Evolutionary conservation across 768 basidiomycete genomes (phyloP), one percentile per base, ranked within the genome.

Genomic region (Sporobolomyces pararoseus): DNA sequence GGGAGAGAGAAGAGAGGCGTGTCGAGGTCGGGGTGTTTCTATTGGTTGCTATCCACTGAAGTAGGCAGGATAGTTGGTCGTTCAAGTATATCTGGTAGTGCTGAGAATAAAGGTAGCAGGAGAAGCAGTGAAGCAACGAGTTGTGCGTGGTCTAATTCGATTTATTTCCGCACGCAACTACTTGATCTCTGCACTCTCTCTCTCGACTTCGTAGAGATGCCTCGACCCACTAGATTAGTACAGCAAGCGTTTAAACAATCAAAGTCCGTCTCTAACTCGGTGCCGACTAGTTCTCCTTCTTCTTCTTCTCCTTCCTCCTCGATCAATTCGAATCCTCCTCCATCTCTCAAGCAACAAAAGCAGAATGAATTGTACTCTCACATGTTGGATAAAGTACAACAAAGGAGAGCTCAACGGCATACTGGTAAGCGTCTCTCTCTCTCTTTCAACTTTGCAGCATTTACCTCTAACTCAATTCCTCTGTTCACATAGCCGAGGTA

Each of bases 371-470:
- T 50, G 3, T 54, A 47, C 46, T 10, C 57, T 1, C 19, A 27
- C 13, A 54, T 73, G 50, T 17, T 73, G 27, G 29, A 59, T 29
- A 73, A 69, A 65, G 68, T 73, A 0, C 60, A 69, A 57, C 68
- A 70, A 7, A 64, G 72, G 2, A 44, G 71, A 23, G 71, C 66
- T 21, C 59, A 55, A 13, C 44, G 63, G 5, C 46, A 51, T 51
- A 72, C 66, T 7, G 66, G 66, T 67, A 5, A 27, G 57, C 29
- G 23, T 4, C 46, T 13, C 42, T n/a, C 21, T 37, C 25, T 10
- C 21, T 12, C 14, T 13, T 13, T 16, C 12, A 25, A 19, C 29
- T 25, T 34, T 57, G 47, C 44, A 32, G 25, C 21, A 2, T 27
- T 54, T 42, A 9, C 39, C 39, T 42, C 39, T 42, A 19, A 25